A percentile compares a stretch with the other conserved stretches of the same genome.
Conservation (phyloP, 2,329 filamentous ascomycete species). For the Magnaporthiopsis poae region DNA sequence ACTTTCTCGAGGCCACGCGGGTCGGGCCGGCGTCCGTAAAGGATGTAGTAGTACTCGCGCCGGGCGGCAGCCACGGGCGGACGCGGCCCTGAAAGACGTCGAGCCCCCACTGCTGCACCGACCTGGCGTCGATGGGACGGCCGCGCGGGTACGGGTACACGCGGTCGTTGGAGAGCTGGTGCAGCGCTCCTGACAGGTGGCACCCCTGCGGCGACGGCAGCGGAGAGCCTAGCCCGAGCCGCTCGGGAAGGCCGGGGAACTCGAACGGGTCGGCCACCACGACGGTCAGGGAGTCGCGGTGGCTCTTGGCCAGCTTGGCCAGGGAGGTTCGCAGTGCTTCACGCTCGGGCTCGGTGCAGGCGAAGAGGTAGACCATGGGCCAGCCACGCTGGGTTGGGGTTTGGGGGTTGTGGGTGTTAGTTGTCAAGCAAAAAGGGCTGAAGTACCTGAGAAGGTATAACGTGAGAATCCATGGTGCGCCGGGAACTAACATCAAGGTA, state of each 20-base stretch:
- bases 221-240: conserved; percentile 18
- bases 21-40: conserved; percentile 17
- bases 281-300: conserved; percentile 26
- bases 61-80: conserved; percentile 24
- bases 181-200: conserved; percentile 21
- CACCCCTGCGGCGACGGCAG: not conserved
- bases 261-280: conserved; percentile 26
- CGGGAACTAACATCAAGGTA: conserved; percentile 23
- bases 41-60: conserved; percentile 15
- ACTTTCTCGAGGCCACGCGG: conserved; percentile 11
- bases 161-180: conserved; percentile 25
- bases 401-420: not conserved
- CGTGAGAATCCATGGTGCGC: not conserved
- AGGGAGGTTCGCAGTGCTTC: conserved; percentile 20
- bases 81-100: conserved; percentile 28
- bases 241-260: conserved; percentile 24
- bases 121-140: conserved; percentile 17
- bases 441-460: too few relatives aligned
- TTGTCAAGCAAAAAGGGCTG: too few relatives aligned
- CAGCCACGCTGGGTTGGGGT: conserved; percentile 20
- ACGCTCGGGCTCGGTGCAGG: conserved; percentile 20
- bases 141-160: conserved; percentile 26
- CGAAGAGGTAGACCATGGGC: conserved; percentile 30
- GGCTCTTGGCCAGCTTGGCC: conserved; percentile 21
- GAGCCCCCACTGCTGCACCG: conserved; percentile 26